Base-by-base conservation (phyloP, 805 yeast species). In the Sugiyamaella floridensis region DNA sequence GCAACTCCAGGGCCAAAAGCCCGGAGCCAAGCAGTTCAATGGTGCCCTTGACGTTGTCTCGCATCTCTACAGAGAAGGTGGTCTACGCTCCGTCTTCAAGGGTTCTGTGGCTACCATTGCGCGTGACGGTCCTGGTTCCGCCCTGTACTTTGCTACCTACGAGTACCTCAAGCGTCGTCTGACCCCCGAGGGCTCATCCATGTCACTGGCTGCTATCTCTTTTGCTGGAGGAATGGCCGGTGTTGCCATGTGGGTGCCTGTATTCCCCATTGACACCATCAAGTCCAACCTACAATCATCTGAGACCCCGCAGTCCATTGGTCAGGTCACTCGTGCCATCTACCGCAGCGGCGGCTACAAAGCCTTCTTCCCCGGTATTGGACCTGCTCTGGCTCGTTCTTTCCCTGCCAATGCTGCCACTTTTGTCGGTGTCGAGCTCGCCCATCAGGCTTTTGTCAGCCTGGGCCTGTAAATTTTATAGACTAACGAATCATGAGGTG, bases 391-490 rank as follows among this genome's bases (percentile, higher is more conserved):
- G 64, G 80, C 89, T 22, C 80, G 99, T 69, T 84, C 95, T 42
- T 92, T 93, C 85, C 98, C 98, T 2, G 98, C 98, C 19, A 92
- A 93, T 70, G 99, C 99, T n/a, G 98, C 99, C 8, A 90, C 98
- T 2, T 92, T 92, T 73, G 78, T 89, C 37, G 99, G 98, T 46
- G 98, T 92, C 29, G 99, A 92, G 68, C 64, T 90, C 53, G 87
- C 96, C 19, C 65, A 67, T 61, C 56, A 64, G 49, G 59, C 63
- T 47, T 70, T 73, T 63, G 62, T 45, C 29, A 18, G 43, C n/a
- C 32, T 55, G n/a, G 40, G 42, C 43, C 20, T 56, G 19, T 18
- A 42, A 42, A 15, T 42, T 15, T 12, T 42, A 42, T 18, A 42
- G 26, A 18, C 26, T 18, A 20, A 42, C 26, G 44, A 18, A 14